Base-by-base conservation (phyloP, 345 rosid species). In the Dimocarpus longan region DNA sequence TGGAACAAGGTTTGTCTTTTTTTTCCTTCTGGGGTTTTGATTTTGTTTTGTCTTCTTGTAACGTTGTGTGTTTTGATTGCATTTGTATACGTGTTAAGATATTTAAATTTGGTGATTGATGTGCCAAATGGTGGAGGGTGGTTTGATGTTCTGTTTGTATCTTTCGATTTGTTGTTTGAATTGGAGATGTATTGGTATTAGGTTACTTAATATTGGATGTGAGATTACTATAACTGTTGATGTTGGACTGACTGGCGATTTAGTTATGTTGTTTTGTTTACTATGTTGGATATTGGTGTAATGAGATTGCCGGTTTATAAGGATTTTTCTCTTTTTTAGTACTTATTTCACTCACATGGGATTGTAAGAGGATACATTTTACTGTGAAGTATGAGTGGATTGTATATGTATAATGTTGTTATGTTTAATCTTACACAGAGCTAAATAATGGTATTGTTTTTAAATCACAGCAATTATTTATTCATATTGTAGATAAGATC, bases 1-100 rank as follows among this genome's bases (percentile, higher is more conserved):
- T 80, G 99, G 89, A 0, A 94, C 98, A 75, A 88, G 99, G 99
- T 92, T 76, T 73, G 87, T 42, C 28, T 26, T 72, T 50, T 44
- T 50, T 26, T 32, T 18, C 39, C 3, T 0, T 11, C 15, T 62
- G 24, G 64, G n/a, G 24, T 56, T 37, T 19, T 52, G 28, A n/a
- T 32, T 26, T 56, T 13, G 26, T 28, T 1, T 70, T 24, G 46
- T 66, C 4, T 2, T 67, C 10, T 66, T 50, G 32, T 42, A 8
- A 52, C 63, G 71, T 10, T 54, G 0, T 57, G 18, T 37, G 66
- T 72, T 71, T 57, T 56, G 21, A 28, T 54, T 32, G 21, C 40
- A 1, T 10, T 13, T 15, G 42, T 63, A 26, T 26, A 16, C 8
- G 24, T 18, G 7, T 5, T n/a, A 15, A 54, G 59, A 52, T 18